These are phyloP conservation scores for Maudiozyma humilis DNA, from an alignment of 1,139 yeast species.

Conservation along the genomic window DNA sequence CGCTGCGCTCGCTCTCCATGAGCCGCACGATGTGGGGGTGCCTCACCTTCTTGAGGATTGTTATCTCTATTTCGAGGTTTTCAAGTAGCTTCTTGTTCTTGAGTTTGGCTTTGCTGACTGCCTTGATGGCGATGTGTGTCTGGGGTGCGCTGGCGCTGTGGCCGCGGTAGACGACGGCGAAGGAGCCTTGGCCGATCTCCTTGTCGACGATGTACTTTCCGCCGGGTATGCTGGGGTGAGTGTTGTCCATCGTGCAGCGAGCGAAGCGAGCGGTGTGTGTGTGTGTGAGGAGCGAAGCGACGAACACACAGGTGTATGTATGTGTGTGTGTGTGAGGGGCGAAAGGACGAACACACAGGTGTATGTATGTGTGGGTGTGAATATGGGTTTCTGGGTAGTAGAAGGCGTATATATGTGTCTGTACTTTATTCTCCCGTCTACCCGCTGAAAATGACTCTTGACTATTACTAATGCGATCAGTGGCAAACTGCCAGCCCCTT, in stretches of 20 bases:
- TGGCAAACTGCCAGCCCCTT: too few species aligned
- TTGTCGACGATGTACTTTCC: conserved; percentile 28
- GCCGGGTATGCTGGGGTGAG: conserved; percentile 2
- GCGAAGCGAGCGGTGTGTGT: background rate
- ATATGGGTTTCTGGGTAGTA: background rate
- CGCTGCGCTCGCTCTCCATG: conserved; percentile 71
- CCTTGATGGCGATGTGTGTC: conserved; percentile 59
- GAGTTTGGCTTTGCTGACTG: conserved; percentile 74
- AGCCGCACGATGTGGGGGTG: conserved; percentile 91
- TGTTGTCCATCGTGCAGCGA: background rate
- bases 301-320: conserved; percentile 1
- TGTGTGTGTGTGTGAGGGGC: background rate
- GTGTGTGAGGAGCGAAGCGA: background rate
- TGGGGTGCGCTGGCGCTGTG: conserved; percentile 20
- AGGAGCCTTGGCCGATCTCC: conserved; percentile 90
- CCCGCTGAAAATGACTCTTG: too few species aligned
- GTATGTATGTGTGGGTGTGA: background rate
- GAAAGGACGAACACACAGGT: background rate
- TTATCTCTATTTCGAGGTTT: conserved; percentile 83
- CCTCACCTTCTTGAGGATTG: conserved; percentile 73
- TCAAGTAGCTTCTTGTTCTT: conserved; percentile 80
- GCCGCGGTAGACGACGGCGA: conserved; percentile 87
- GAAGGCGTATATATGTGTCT: background rate
- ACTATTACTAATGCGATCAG: too few species aligned
- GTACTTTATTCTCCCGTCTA: too few species aligned